Percentiles rank a stretch among this genome's conserved stretches.
Conservation (phyloP, 192 early-diverging fungal species). For the Coemansia erecta region DNA sequence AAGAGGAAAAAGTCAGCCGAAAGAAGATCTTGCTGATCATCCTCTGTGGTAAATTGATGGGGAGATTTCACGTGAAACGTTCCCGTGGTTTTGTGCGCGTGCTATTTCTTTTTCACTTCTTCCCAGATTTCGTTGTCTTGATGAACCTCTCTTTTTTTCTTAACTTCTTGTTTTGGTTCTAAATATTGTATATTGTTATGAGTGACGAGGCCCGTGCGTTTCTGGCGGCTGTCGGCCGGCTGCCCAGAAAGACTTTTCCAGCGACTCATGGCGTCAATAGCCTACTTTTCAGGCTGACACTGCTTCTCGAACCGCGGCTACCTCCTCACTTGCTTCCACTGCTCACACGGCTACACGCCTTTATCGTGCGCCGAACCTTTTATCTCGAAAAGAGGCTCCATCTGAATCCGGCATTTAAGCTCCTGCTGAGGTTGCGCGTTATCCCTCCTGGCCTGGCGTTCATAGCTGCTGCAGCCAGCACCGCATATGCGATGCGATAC, state of each 20-base stretch:
- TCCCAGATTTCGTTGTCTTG: too few species aligned
- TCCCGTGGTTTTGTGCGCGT: neutral
- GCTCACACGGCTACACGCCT: constrained; percentile 19
- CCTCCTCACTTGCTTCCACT: constrained; percentile 45
- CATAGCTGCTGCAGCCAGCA: constrained; percentile 37
- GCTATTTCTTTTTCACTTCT: constrained; percentile 7
- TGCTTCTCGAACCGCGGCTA: constrained; percentile 12
- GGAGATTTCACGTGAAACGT: too few species aligned
- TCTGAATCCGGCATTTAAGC: constrained; percentile 41
- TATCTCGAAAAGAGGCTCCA: constrained; percentile 41
- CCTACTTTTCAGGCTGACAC: constrained; percentile 6
- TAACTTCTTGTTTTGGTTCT: neutral
- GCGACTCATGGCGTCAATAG: constrained; percentile 24
- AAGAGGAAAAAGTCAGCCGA: neutral
- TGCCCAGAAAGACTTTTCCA: constrained; percentile 36
- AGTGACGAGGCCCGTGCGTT: constrained; percentile 25
- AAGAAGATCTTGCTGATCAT: too few species aligned
- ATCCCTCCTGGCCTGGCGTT: constrained; percentile 42
- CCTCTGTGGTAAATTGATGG: too few species aligned
- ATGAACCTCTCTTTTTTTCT: neutral
- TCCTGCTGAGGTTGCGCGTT: constrained; percentile 31
- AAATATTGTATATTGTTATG: neutral
- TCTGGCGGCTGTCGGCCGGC: constrained; percentile 29
- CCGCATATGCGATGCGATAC: constrained; percentile 36
- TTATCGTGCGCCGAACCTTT: constrained; percentile 29